Evolutionary conservation across 495 filamentous ascomycete genomes (phyloP).

Genomic region (Podospora bellae-mahoneyi): DNA sequence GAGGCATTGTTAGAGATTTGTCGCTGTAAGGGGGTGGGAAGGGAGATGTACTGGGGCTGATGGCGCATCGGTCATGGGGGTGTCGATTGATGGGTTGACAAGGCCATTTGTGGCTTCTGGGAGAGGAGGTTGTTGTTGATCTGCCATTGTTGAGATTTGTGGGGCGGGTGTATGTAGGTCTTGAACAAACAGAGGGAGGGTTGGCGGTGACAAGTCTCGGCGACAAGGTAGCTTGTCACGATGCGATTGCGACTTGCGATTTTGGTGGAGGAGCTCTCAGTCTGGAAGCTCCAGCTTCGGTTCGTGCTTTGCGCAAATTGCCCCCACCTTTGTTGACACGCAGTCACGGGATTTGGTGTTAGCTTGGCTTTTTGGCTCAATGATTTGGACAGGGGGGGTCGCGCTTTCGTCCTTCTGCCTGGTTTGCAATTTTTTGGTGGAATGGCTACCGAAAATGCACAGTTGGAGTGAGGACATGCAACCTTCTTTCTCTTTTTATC

Average conservation of each 20-base stretch:
- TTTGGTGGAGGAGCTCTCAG: background rate
- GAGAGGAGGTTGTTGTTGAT: background rate
- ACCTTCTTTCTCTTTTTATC: background rate
- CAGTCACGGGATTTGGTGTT: conserved; percentile 33
- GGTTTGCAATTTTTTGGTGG: background rate
- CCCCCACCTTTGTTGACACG: conserved; percentile 14
- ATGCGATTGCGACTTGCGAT: background rate
- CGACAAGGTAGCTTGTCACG: background rate
- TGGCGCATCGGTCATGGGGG: conserved; percentile 32
- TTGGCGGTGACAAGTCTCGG: background rate
- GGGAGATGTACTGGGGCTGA: conserved; percentile 21
- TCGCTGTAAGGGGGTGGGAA: background rate
- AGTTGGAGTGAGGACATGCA: background rate
- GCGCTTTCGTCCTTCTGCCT: conserved; percentile 1
- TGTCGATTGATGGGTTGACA: conserved; percentile 19
- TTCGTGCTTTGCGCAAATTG: background rate
- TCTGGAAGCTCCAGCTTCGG: background rate
- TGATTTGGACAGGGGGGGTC: background rate
- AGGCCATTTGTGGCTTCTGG: background rate
- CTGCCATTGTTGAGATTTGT: background rate
- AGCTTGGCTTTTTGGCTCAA: background rate
- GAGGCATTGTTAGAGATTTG: background rate
- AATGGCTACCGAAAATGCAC: background rate
- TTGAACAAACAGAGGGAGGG: too few species aligned
- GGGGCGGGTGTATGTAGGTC: background rate